Evolutionary conservation across 257 asterid genomes (phyloP), one percentile per base, ranked within the genome.

Genomic region (Fraxinus americana): DNA sequence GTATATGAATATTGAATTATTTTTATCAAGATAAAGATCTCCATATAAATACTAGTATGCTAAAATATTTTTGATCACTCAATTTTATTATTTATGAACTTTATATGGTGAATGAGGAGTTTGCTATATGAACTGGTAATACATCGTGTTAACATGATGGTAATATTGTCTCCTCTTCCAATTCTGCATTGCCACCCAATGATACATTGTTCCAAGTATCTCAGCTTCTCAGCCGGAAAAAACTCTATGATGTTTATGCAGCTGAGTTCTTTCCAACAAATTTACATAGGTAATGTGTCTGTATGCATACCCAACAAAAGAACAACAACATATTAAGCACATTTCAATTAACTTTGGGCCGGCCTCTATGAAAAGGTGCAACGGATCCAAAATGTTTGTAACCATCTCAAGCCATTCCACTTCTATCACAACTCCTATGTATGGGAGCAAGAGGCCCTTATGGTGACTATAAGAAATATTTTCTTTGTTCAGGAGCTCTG

Each of bases 21-120:
- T 27, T 25, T 63, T 23, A 10, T 63, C 35, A 11, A 9, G 69
- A 25, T 11, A 59, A 10, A 59, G 36, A 25, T 63, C 36, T 63
- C 36, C 69, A 23, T 63, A 23, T 63, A 16, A 23, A 23, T 63
- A 11, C 69, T 10, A 63, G 19, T 8, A 59, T 59, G 11, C 67
- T 59, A 63, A 36, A 23, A 63, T 63, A 12, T 63, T 63, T 61
- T 23, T 27, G 19, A n/a, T 21, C 11, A 70, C 41, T 73, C 50
- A 57, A 34, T 73, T 54, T 67, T 72, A 43, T 71, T 73, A 73
- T 23, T 14, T 41, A 67, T 76, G 39, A 34, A 16, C 77, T 73
- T 41, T 27, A 50, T 10, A 61, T 21, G 23, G 10, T 35, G 66
- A 9, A 61, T 21, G 13, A 17, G 32, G 70, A 70, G 2, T 43